These are phyloP conservation scores for Boletus rufocinnamomeus DNA, from an alignment of 768 basidiomycete genomes.

Conservation along the genomic window DNA sequence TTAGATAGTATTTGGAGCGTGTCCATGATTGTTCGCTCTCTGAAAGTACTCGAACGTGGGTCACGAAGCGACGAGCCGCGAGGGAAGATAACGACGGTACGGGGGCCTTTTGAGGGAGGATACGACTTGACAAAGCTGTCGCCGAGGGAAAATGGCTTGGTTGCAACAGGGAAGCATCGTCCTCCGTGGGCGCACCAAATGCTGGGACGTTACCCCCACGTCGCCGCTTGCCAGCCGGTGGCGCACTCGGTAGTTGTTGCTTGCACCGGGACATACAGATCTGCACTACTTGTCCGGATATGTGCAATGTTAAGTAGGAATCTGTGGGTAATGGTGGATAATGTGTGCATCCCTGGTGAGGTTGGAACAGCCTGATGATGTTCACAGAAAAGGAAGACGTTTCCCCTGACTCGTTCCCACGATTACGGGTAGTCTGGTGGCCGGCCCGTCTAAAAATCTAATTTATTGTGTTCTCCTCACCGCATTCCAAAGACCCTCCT, in stretches of 20 bases:
- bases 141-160: conserved; percentile 48
- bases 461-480: neutral
- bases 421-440: too few relatives aligned
- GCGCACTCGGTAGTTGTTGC: neutral
- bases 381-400: neutral
- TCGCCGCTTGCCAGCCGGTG: conserved; percentile 19
- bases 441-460: too few relatives aligned
- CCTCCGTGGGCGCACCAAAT: conserved; percentile 49
- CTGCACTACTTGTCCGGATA: neutral
- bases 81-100: conserved; percentile 50
- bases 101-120: conserved; percentile 30
- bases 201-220: conserved; percentile 16
- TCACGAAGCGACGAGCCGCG: conserved; percentile 54
- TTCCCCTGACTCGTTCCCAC: neutral
- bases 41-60: conserved; percentile 44
- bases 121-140: conserved; percentile 50
- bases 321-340: neutral
- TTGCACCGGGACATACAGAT: conserved; percentile 14
- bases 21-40: conserved; percentile 43
- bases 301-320: neutral
- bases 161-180: conserved; percentile 42
- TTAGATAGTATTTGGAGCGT: conserved; percentile 41
- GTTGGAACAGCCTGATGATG: neutral
- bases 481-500: conserved; percentile 44
- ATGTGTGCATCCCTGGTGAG: too few relatives aligned